Evolutionary conservation across 1,284 basidiomycete species (phyloP).

Genomic region (Tilletia setariae): DNA sequence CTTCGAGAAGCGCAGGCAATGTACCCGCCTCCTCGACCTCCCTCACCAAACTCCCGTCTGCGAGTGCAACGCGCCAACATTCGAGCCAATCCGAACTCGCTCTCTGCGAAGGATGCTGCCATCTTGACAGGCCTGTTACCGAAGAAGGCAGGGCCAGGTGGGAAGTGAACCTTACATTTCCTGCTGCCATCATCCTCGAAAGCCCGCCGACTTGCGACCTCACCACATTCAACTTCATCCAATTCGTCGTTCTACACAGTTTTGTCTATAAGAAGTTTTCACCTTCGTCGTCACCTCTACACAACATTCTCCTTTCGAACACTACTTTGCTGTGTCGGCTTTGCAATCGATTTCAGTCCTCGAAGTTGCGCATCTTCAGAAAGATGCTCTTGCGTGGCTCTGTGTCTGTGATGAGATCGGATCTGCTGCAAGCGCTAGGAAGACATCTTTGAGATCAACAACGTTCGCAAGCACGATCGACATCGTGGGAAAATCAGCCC

Average conservation of each 20-base stretch:
- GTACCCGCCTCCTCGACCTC: conserved; percentile 89
- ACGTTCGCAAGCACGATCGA: too few species aligned
- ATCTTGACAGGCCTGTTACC: conserved; percentile 46
- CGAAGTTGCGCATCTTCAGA: too few species aligned
- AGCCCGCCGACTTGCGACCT: not conserved
- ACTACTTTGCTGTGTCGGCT: not conserved
- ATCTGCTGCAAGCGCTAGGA: too few species aligned
- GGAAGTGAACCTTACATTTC: too few species aligned
- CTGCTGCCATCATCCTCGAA: too few species aligned
- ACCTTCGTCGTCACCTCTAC: not conserved
- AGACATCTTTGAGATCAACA: too few species aligned
- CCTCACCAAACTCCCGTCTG: conserved; percentile 76
- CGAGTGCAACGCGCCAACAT: conserved; percentile 83
- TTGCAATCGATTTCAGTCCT: not conserved
- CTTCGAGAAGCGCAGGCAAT: conserved; percentile 90
- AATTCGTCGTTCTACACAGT: too few species aligned
- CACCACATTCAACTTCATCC: too few species aligned
- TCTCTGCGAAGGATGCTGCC: conserved; percentile 64
- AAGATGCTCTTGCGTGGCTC: too few species aligned
- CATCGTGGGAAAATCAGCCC: too few species aligned
- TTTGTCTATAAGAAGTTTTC: too few species aligned
- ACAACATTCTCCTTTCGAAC: not conserved
- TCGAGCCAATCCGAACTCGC: conserved; percentile 81
- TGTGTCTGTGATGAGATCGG: too few species aligned
- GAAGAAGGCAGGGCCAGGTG: not conserved